Conservation (phyloP, 805 yeast species). For the Spathaspora gorwiae region DNA sequence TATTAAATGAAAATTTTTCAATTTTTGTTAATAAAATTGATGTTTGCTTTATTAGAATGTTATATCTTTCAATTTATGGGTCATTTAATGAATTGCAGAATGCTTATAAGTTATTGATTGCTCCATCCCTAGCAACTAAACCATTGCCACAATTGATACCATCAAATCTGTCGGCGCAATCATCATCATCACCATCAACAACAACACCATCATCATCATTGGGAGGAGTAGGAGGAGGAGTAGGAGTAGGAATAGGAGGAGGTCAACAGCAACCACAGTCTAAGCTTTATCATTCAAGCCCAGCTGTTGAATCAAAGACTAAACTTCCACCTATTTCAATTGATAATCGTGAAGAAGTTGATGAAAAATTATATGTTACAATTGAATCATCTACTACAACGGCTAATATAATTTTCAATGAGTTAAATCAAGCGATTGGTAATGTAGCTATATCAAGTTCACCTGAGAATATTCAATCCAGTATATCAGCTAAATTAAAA, state of each 20-base stretch:
- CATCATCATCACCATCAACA: background rate
- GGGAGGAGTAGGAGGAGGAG: too few species aligned
- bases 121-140: background rate
- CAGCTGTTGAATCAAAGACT: conserved; percentile 7
- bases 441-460: conserved; percentile 40
- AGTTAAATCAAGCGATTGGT: conserved; percentile 62
- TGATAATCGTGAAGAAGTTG: conserved; percentile 43
- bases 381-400: conserved; percentile 58
- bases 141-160: conserved; percentile 5
- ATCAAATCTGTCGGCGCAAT: background rate
- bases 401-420: conserved; percentile 75
- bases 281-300: background rate
- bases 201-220: background rate
- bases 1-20: conserved; percentile 45
- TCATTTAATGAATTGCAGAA: conserved; percentile 64
- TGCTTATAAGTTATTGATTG: conserved; percentile 49
- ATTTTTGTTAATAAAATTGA: conserved; percentile 55
- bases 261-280: background rate
- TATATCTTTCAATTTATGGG: conserved; percentile 56
- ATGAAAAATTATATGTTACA: conserved; percentile 62
- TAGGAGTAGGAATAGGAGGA: background rate
- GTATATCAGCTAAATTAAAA: conserved; percentile 59
- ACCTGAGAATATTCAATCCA: conserved; percentile 24
- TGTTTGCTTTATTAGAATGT: conserved; percentile 59
- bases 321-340: conserved; percentile 18